phyloP scores from a whole-genome alignment of 306 rosid genomes.

The Prunus mira region DNA sequence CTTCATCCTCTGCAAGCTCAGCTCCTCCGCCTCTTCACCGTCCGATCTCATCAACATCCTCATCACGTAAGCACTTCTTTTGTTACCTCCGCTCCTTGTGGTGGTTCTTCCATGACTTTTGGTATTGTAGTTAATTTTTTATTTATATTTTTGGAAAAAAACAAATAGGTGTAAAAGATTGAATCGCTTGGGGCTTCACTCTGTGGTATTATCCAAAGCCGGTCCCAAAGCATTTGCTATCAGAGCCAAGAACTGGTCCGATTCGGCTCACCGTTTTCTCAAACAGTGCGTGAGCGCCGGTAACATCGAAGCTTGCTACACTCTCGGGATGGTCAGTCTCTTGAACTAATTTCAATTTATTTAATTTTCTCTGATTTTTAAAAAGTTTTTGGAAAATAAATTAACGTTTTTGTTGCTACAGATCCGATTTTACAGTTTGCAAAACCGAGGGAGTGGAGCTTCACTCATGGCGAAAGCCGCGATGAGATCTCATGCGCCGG shows the following conservation, averaged over 20 bases:
- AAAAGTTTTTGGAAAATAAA: neutral
- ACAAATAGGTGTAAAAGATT: constrained; percentile 64
- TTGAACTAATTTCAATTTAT: neutral
- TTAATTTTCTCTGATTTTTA: neutral
- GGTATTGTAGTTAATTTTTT: neutral
- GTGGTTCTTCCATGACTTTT: neutral
- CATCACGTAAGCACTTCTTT: constrained; percentile 44
- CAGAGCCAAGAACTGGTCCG: constrained; percentile 60
- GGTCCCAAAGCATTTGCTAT: constrained; percentile 48
- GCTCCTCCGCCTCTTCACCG: constrained; percentile 65
- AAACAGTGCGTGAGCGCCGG: constrained; percentile 66
- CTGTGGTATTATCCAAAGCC: constrained; percentile 60
- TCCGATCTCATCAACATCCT: constrained; percentile 50
- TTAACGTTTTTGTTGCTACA: constrained; percentile 9
- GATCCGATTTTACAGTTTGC: constrained; percentile 87
- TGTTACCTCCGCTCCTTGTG: neutral
- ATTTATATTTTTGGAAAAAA: neutral
- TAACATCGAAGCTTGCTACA: constrained; percentile 66
- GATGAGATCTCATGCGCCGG: constrained; percentile 55
- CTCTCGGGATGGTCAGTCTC: constrained; percentile 88
- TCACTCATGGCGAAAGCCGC: constrained; percentile 83
- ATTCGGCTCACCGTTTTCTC: constrained; percentile 56
- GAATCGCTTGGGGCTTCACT: constrained; percentile 50
- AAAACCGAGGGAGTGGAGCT: constrained; percentile 61
- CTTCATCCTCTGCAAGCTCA: constrained; percentile 62